Percentiles rank a stretch among this genome's conserved stretches.
Conservation (phyloP, 2,329 filamentous ascomycete species). For the Pezicula rhizophila region DNA sequence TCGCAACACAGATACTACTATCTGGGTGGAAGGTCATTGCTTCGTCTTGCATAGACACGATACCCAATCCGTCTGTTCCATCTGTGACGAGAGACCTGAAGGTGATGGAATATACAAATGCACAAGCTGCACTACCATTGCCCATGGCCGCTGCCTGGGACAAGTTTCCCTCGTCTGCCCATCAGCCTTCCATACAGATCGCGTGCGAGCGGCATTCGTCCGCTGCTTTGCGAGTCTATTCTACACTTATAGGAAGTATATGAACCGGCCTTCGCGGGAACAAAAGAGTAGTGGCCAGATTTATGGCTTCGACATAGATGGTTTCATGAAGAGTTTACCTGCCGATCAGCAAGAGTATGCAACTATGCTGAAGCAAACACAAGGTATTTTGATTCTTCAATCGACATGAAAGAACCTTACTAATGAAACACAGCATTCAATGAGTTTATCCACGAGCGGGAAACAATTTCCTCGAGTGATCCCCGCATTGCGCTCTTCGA, state of each 20-base stretch:
- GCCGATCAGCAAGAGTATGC: conserved; percentile 61
- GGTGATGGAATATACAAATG: conserved; percentile 70
- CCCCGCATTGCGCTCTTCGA: conserved; percentile 72
- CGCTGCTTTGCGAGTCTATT: conserved; percentile 60
- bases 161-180: conserved; percentile 59
- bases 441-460: conserved; percentile 79
- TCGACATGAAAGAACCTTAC: conserved; percentile 28
- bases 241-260: conserved; percentile 60
- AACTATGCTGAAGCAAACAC: conserved; percentile 58
- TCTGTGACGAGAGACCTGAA: conserved; percentile 67
- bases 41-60: conserved; percentile 61
- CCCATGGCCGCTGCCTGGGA: conserved; percentile 56
- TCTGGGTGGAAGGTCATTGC: conserved; percentile 83
- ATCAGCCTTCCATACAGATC: conserved; percentile 54
- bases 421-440: conserved; percentile 56
- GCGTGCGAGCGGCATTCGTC: conserved; percentile 58
- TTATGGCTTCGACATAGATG: conserved; percentile 60
- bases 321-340: conserved; percentile 58
- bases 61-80: conserved; percentile 54
- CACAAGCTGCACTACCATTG: conserved; percentile 52
- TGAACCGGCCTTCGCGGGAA: conserved; percentile 52
- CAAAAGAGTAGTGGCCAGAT: conserved; percentile 55
- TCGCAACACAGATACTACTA: conserved; percentile 68
- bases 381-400: conserved; percentile 42
- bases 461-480: conserved; percentile 56